These are phyloP conservation scores for Hansenula anomala DNA, from an alignment of 1,139 yeast species.

Conservation along the genomic window DNA sequence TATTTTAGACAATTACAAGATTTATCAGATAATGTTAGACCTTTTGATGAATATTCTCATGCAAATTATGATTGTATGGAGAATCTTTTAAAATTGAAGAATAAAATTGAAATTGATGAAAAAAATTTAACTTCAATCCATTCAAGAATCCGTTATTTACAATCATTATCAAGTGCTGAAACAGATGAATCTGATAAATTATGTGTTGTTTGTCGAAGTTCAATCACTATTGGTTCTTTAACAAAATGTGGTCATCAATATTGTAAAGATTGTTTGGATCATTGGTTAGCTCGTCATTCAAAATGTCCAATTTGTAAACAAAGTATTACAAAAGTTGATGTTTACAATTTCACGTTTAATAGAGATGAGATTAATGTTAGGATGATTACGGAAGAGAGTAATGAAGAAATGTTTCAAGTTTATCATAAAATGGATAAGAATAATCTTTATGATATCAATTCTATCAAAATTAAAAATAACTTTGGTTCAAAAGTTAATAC, in stretches of 20 bases:
- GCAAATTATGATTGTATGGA: background rate
- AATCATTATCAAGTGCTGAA: constrained; percentile 34
- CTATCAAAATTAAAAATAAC: constrained; percentile 39
- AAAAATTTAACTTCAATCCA: constrained; percentile 34
- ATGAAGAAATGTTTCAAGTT: constrained; percentile 35
- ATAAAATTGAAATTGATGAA: constrained; percentile 13
- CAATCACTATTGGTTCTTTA: constrained; percentile 68
- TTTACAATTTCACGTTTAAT: constrained; percentile 45
- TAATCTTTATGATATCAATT: constrained; percentile 40
- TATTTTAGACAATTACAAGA: constrained; percentile 83
- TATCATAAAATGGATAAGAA: constrained; percentile 44
- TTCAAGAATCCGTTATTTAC: constrained; percentile 59
- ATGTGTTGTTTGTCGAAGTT: constrained; percentile 75
- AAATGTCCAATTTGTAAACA: constrained; percentile 80
- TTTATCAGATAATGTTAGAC: constrained; percentile 58
- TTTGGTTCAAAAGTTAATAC: constrained; percentile 86
- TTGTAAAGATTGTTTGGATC: constrained; percentile 69
- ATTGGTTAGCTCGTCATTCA: constrained; percentile 57
- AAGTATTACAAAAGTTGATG: constrained; percentile 35
- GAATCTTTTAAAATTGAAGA: constrained; percentile 5
- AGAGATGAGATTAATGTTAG: constrained; percentile 13
- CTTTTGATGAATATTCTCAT: constrained; percentile 19
- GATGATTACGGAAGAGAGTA: constrained; percentile 1
- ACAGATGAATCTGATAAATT: constrained; percentile 33
- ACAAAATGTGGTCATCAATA: constrained; percentile 90